Evolutionary conservation across 2,329 filamentous ascomycete species (phyloP), one percentile per base, ranked within the genome.

Genomic region (Claviceps cyperi): DNA sequence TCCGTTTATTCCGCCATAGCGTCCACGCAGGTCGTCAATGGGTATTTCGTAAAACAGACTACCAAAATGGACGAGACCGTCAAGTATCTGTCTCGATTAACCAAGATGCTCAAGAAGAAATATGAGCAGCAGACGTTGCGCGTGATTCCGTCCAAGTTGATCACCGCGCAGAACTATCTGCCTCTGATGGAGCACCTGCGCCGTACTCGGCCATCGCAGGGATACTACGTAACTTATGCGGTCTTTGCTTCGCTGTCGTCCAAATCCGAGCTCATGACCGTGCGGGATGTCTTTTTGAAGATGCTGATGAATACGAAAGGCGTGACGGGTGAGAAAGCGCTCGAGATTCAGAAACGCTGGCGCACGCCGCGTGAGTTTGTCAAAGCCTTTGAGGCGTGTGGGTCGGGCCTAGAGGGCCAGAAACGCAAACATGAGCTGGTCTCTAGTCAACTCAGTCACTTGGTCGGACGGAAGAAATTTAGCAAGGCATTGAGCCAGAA

Each of bases 281-380:
- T 91, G 9, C 73, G 84, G 50, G 86, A 92, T 57, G 64, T 90
- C 0, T 91, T 79, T 57, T 68, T 92, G 24, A 90, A 90, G 64
- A 91, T 92, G 85, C 73, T 92, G 46, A 89, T 92, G 85, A 87
- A 83, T 54, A 86, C 78, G 1, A 76, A 76, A 50, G 84, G 84
- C 1, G 71, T 92, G 13, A 86, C 83, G 1, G 84, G 83, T 3
- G 85, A 90, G 57, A 86, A 85, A 58, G 86, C 86, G 0, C 64
- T 90, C 5, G 85, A 87, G 64, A 87, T 92, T 13, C 86, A 91
- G 60, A 81, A 79, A 56, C 68, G 73, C n/a, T 92, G 86, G 84
- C 78, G 74, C 55, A 91, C 86, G 2, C 86, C 86, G 0, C 71
- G 76, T 52, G 78, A 79, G 1, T 78, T 92, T 47, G 69, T 86